These are phyloP conservation scores for Fusarium foetens DNA, from an alignment of 2,329 filamentous ascomycete genomes.

Conservation along the genomic window DNA sequence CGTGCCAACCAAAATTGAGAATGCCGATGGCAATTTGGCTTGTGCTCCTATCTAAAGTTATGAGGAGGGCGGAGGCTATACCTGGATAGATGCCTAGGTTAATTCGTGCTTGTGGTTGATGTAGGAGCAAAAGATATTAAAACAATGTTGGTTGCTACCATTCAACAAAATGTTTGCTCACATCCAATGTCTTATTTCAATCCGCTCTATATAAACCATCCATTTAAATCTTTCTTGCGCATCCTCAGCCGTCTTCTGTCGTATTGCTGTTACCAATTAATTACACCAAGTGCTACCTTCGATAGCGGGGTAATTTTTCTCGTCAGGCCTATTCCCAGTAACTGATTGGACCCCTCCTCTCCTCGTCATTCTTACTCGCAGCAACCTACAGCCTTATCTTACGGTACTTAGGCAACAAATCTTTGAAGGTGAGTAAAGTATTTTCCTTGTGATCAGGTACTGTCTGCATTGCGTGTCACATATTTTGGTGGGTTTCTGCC, in stretches of 20 bases:
- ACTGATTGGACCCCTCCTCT: slow-evolving; percentile 43
- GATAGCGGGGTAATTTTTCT: slow-evolving; percentile 45
- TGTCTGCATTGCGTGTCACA: slow-evolving; percentile 33
- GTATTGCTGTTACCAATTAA: slow-evolving; percentile 9
- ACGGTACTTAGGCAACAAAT: slow-evolving; percentile 32
- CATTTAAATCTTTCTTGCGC: neutral
- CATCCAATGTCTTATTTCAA: neutral
- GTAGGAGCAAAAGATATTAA: neutral
- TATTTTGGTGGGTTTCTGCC: slow-evolving; percentile 28
- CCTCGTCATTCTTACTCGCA: slow-evolving; percentile 37
- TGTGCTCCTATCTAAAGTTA: neutral
- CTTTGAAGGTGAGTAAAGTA: slow-evolving; percentile 42
- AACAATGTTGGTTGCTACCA: neutral
- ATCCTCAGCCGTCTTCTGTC: neutral
- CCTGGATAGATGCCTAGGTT: neutral
- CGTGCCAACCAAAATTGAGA: slow-evolving; percentile 20
- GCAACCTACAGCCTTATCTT: slow-evolving; percentile 26
- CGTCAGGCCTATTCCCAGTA: slow-evolving; percentile 29
- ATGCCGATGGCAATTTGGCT: slow-evolving; percentile 4
- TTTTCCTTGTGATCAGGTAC: slow-evolving; percentile 29
- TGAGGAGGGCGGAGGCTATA: slow-evolving; percentile 1
- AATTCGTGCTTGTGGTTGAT: neutral
- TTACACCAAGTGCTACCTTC: slow-evolving; percentile 25
- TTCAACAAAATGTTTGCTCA: neutral
- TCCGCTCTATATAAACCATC: neutral